Evolutionary conservation across 306 rosid genomes (phyloP).

Genomic region (barrel medic (Medicago truncatula)): DNA sequence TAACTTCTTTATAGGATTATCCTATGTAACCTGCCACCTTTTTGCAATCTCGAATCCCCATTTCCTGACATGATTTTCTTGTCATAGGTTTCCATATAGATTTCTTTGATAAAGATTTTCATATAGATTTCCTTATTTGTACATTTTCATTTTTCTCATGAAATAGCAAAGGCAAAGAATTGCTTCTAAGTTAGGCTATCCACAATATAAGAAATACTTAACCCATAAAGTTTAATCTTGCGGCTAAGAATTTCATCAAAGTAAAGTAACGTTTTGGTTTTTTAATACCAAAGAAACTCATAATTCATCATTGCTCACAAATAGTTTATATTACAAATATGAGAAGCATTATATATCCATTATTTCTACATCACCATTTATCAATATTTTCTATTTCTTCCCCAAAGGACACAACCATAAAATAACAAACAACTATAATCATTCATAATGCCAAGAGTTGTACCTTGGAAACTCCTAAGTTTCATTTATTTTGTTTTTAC

Average conservation of each 20-base stretch:
- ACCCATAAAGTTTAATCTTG: conserved; percentile 52
- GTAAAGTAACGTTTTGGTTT: conserved; percentile 52
- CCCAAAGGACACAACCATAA: conserved; percentile 4
- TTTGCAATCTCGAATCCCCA: conserved; percentile 24
- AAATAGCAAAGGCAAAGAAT: conserved; percentile 69
- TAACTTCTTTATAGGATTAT: conserved; percentile 51
- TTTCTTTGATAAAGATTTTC: conserved; percentile 6
- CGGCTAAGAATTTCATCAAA: conserved; percentile 52
- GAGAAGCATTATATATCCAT: not conserved
- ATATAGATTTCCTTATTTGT: conserved; percentile 45
- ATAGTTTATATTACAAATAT: conserved; percentile 46
- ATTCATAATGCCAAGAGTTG: conserved; percentile 41
- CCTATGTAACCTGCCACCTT: conserved; percentile 41
- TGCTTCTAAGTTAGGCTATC: conserved; percentile 72
- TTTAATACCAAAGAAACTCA: conserved; percentile 40
- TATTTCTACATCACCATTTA: conserved; percentile 29
- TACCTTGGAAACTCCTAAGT: conserved; percentile 37
- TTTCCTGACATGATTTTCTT: conserved; percentile 35
- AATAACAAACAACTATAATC: conserved; percentile 4
- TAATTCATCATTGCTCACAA: conserved; percentile 21
- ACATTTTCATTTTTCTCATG: conserved; percentile 42
- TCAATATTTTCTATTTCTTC: not conserved
- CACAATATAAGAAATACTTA: conserved; percentile 81
- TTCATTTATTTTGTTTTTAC: conserved; percentile 33
- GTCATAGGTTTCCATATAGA: conserved; percentile 9